phyloP scores from a whole-genome alignment of 495 filamentous ascomycete species.

The Penicillium waksmanii region DNA sequence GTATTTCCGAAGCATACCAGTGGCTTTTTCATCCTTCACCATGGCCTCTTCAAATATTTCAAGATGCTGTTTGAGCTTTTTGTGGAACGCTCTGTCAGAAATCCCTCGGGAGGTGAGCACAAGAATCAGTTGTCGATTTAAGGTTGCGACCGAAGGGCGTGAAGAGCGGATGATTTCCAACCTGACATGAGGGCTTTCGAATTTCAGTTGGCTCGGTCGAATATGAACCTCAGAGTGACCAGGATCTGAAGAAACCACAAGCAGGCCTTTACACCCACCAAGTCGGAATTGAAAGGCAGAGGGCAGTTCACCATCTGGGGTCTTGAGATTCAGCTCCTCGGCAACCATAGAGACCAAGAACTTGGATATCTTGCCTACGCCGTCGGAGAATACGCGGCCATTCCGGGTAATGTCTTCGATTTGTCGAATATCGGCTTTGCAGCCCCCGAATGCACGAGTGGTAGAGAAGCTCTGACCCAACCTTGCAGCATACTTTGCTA shows the following conservation, averaged over 20 bases:
- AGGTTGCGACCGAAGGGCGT: slow-evolving; percentile 68
- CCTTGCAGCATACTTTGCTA: slow-evolving; percentile 85
- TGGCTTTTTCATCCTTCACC: slow-evolving; percentile 62
- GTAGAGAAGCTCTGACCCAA: slow-evolving; percentile 97
- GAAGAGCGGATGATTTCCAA: slow-evolving; percentile 87
- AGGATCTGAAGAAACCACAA: slow-evolving; percentile 69
- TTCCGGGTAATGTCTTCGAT: slow-evolving; percentile 69
- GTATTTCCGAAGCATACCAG: slow-evolving; percentile 66
- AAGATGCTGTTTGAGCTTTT: slow-evolving; percentile 68
- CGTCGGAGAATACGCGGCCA: slow-evolving; percentile 80
- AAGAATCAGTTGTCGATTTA: slow-evolving; percentile 89
- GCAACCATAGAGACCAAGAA: slow-evolving; percentile 73
- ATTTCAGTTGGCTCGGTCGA: slow-evolving; percentile 86
- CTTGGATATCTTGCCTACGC: slow-evolving; percentile 87
- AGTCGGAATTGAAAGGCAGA: slow-evolving; percentile 91
- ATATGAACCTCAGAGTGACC: slow-evolving; percentile 68
- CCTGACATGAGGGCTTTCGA: slow-evolving; percentile 66
- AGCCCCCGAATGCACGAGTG: slow-evolving; percentile 66
- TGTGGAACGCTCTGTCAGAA: slow-evolving; percentile 64
- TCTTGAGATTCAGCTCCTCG: slow-evolving; percentile 61
- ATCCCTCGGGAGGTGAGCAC: slow-evolving; percentile 82
- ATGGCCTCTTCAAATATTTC: slow-evolving; percentile 68
- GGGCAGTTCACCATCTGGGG: slow-evolving; percentile 53
- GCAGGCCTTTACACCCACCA: slow-evolving; percentile 88
- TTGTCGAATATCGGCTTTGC: slow-evolving; percentile 40